phyloP scores from a whole-genome alignment of 208 protist species.

The Trichomonas vaginalis region DNA sequence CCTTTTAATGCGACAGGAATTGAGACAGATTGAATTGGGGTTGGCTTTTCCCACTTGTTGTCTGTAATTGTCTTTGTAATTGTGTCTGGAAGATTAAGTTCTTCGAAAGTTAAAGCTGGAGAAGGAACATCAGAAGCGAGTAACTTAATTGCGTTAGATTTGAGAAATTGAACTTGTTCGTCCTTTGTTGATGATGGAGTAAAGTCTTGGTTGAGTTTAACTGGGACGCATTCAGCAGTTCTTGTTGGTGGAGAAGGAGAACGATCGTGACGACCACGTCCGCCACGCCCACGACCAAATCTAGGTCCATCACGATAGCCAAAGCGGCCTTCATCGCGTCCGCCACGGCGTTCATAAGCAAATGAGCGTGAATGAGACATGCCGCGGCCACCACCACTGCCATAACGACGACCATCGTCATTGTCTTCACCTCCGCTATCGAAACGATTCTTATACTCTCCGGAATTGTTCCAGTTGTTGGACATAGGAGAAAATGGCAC shows the following conservation, averaged over 20 bases:
- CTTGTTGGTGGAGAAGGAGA: not conserved
- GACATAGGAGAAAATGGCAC: not conserved
- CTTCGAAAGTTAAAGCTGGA: not conserved
- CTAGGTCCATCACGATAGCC: not conserved
- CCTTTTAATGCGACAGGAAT: slow-evolving; percentile 75
- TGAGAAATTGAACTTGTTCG: not conserved
- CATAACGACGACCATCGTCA: no score
- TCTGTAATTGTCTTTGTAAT: not conserved
- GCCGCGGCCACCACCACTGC: not conserved
- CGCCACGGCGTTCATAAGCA: not conserved
- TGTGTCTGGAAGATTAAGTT: not conserved
- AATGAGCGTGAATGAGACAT: not conserved
- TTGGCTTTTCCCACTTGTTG: slow-evolving; percentile 58
- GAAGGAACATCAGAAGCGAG: not conserved
- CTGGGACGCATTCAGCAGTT: not conserved
- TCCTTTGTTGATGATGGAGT: not conserved
- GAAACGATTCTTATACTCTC: not conserved
- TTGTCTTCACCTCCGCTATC: not conserved
- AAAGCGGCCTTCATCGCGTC: not conserved
- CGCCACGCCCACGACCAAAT: not conserved
- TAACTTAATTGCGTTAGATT: not conserved
- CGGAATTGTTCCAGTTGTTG: not conserved
- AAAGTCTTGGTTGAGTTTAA: not conserved
- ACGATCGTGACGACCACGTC: not conserved
- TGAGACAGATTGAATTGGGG: slow-evolving; percentile 62